Evolutionary conservation across 805 yeast genomes (phyloP).

Genomic region (Candida nitratophila): DNA sequence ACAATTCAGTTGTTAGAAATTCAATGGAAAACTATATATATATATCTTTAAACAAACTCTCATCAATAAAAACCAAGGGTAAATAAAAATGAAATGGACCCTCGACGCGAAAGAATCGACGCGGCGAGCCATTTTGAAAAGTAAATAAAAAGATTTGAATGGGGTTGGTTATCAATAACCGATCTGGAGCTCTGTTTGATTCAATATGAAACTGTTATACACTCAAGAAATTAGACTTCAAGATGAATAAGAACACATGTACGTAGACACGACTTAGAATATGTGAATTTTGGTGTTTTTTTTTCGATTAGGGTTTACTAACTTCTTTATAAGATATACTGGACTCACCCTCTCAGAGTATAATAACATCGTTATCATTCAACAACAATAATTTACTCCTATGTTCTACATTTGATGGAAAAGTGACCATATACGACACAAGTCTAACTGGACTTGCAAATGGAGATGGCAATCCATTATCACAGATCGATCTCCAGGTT

Average conservation of each 20-base stretch:
- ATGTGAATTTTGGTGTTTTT: background rate
- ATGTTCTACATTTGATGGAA: constrained; percentile 1
- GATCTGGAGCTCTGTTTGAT: background rate
- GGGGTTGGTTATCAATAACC: no score
- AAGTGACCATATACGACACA: background rate
- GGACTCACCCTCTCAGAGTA: background rate
- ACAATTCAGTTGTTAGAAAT: no score
- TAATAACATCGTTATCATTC: constrained; percentile 1
- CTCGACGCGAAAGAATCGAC: no score
- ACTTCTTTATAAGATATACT: background rate
- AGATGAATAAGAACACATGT: background rate
- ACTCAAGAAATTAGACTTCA: no score
- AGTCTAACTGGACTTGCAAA: background rate
- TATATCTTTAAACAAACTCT: background rate
- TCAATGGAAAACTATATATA: no score
- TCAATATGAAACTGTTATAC: no score
- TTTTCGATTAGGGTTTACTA: background rate
- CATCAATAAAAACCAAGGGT: background rate
- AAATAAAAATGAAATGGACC: no score
- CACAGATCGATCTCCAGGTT: background rate
- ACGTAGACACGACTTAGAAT: no score
- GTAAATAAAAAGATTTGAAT: no score
- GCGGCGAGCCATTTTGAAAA: no score
- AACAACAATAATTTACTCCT: background rate
- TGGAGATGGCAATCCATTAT: no score